Base-by-base conservation (phyloP, 805 yeast species). In the Spathaspora hagerdaliae region DNA sequence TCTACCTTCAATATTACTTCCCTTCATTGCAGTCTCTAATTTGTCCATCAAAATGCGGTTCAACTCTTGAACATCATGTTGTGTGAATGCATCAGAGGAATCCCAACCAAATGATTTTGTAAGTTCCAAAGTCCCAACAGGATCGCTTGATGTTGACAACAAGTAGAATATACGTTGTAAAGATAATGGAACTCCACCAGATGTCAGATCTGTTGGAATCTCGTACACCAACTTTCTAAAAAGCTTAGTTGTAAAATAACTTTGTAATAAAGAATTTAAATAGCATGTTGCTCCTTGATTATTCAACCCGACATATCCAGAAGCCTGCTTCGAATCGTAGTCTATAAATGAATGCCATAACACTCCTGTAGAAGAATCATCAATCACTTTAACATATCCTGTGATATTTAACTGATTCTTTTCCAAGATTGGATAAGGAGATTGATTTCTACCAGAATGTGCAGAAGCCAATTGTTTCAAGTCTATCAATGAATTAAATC, bases 211-310 rank as follows among this genome's bases (percentile, higher is more conserved):
- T 0, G 97, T 86, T 1, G 98, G 98, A 45, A 94, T 91, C 55
- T 83, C 83, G 60, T 88, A 92, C 2, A 94, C 98, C 46, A 90
- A 79, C 56, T 82, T 81, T 51, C 97, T 77, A 67, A 94, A 94
- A 29, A 73, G 70, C 51, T 81, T 82, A 0, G 99, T 94, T 59
- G 88, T 88, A 62, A 75, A 94, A 54, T 94, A 86, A 9, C 96
- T 87, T 64, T 94, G 99, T 44, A 94, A 66, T 48, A 94, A 73
- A 0, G 98, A 92, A 63, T 94, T 94, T 60, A 94, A 77, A 65
- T 94, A 94, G 64, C 99, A 94, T 0, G 99, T 94, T 2, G 99
- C 99, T 51, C 99, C 99, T 69, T 94, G 99, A 59, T 94, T 94
- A 53, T 81, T 84, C 50, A 94, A 78, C 1, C 99, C 99, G 7